Percentiles rank a stretch among this genome's conserved stretches.
These are phyloP conservation scores for Nakaseomyces sp. DNA, from an alignment of 1,139 yeast species.

Conservation along the genomic window DNA sequence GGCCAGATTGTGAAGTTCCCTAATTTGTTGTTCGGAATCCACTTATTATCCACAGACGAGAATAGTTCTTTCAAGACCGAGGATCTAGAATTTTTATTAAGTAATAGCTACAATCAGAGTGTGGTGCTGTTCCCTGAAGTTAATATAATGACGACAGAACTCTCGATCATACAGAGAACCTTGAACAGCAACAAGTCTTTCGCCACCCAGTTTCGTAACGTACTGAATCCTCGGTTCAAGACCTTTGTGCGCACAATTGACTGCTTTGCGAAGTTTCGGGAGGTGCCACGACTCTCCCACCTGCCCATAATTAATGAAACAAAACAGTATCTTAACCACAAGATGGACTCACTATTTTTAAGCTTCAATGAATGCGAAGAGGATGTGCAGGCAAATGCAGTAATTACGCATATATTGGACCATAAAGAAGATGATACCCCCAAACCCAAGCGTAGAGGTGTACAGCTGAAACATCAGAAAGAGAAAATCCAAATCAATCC, in stretches of 20 bases:
- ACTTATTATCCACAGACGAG: constrained; percentile 25
- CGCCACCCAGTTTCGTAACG: constrained; percentile 41
- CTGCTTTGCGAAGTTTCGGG: constrained; percentile 41
- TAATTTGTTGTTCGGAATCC: constrained; percentile 16
- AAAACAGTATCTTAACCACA: constrained; percentile 12
- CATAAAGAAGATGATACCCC: background rate
- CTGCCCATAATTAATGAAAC: constrained; percentile 12
- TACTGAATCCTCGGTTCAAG: constrained; percentile 57
- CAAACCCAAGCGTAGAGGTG: background rate
- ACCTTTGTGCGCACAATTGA: constrained; percentile 40
- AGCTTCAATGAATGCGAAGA: constrained; percentile 20
- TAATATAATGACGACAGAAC: constrained; percentile 47
- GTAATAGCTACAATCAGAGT: constrained; percentile 27
- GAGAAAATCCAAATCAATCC: constrained; percentile 15
- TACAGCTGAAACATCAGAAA: constrained; percentile 12
- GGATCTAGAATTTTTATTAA: constrained; percentile 11
- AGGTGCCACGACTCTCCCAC: constrained; percentile 21
- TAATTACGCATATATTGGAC: constrained; percentile 9
- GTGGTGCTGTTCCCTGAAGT: constrained; percentile 58
- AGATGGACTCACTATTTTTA: constrained; percentile 27
- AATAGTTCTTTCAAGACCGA: constrained; percentile 15
- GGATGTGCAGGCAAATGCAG: constrained; percentile 1
- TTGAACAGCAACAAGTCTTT: constrained; percentile 45
- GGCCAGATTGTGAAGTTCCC: constrained; percentile 25
- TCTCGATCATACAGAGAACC: constrained; percentile 40